Percentiles rank a stretch among this genome's conserved stretches.
These are phyloP conservation scores for Malus sylvestris DNA, from an alignment of 306 rosid species.

Conservation along the genomic window DNA sequence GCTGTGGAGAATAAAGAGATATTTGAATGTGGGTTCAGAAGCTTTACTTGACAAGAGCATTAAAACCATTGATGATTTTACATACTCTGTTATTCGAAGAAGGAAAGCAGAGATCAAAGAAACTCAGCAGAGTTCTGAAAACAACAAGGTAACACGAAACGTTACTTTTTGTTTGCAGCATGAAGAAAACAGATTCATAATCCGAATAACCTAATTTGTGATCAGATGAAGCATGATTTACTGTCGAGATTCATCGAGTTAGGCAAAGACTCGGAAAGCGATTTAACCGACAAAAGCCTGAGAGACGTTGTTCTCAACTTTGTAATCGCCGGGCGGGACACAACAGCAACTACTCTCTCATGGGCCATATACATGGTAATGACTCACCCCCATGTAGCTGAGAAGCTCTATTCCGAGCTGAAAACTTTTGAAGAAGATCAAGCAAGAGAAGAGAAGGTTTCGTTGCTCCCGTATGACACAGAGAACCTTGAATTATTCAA, in stretches of 20 bases:
- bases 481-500: slow-evolving; percentile 51
- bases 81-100: slow-evolving; percentile 65
- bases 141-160: slow-evolving; percentile 44
- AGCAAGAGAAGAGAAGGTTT: slow-evolving; percentile 50
- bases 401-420: slow-evolving; percentile 68
- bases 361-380: slow-evolving; percentile 89
- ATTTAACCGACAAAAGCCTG: slow-evolving; percentile 59
- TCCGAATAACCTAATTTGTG: not conserved
- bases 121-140: slow-evolving; percentile 20
- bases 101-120: slow-evolving; percentile 78
- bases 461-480: slow-evolving; percentile 35
- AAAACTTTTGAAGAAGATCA: slow-evolving; percentile 51
- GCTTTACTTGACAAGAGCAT: slow-evolving; percentile 76
- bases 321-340: slow-evolving; percentile 96
- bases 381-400: slow-evolving; percentile 62
- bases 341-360: slow-evolving; percentile 87
- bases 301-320: slow-evolving; percentile 87
- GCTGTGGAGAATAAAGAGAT: slow-evolving; percentile 66
- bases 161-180: not conserved
- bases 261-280: slow-evolving; percentile 41
- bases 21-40: slow-evolving; percentile 68
- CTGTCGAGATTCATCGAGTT: slow-evolving; percentile 80
- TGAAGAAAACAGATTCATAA: not conserved
- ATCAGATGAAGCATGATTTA: slow-evolving; percentile 79
- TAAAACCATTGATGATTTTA: slow-evolving; percentile 62